Conservation (phyloP, 2,329 filamentous ascomycete genomes). For the Aspergillus neotritici region DNA sequence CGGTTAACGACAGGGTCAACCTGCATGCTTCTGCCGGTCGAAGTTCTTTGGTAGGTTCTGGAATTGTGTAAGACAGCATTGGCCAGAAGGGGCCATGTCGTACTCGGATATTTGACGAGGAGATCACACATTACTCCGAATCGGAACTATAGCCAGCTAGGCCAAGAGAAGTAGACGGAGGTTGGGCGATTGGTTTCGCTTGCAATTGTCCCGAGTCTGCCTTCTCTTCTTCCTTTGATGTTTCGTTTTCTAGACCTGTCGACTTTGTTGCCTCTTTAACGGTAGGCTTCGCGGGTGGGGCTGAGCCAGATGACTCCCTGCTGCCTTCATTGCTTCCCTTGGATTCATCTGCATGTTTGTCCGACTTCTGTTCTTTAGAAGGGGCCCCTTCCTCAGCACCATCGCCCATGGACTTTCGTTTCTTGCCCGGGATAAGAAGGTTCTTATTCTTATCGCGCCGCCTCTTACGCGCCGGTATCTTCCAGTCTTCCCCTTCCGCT, state of each 20-base stretch:
- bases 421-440: constrained; percentile 36
- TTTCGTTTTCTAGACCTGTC: neutral
- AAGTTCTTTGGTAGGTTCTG: too few relatives aligned
- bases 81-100: too few relatives aligned
- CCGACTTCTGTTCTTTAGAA: constrained; percentile 8
- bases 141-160: constrained; percentile 38
- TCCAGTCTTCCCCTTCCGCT: constrained; percentile 45
- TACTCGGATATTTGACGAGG: neutral
- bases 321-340: neutral
- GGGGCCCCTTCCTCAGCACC: constrained; percentile 7
- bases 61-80: too few relatives aligned
- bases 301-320: neutral
- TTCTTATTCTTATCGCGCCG: constrained; percentile 46
- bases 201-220: neutral
- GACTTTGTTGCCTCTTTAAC: neutral
- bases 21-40: too few relatives aligned
- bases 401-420: constrained; percentile 36
- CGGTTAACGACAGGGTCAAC: too few relatives aligned
- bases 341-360: constrained; percentile 3
- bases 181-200: constrained; percentile 14
- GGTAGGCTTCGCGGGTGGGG: neutral
- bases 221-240: neutral
- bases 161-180: constrained; percentile 26
- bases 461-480: constrained; percentile 46
- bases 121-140: constrained; percentile 26